Percentiles rank a stretch among this genome's conserved stretches.
These are phyloP conservation scores for Collybiopsis luxurians DNA, from an alignment of 768 basidiomycete genomes.

Conservation along the genomic window DNA sequence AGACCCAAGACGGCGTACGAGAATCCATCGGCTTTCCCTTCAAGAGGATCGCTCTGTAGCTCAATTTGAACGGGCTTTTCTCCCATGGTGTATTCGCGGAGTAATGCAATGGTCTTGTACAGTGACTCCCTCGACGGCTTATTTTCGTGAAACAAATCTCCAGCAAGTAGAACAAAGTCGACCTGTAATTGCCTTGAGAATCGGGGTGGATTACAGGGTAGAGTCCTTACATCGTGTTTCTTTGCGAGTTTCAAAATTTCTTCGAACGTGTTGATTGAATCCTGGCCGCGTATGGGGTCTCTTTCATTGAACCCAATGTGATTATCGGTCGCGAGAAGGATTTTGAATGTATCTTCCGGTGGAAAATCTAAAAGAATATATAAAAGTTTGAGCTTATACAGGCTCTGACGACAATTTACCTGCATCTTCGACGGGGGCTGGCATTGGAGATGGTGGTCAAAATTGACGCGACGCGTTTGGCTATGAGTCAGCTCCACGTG, in stretches of 20 bases:
- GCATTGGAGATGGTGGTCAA: constrained; percentile 15
- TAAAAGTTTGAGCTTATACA: constrained; percentile 4
- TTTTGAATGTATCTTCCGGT: constrained; percentile 66
- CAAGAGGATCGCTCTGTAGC: constrained; percentile 87
- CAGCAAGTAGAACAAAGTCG: constrained; percentile 92
- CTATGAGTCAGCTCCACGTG: neutral
- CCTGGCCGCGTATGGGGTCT: constrained; percentile 92
- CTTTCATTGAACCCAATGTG: constrained; percentile 95
- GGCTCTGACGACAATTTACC: constrained; percentile 26
- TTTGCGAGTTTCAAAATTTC: constrained; percentile 92
- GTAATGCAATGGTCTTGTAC: constrained; percentile 83
- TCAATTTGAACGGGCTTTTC: constrained; percentile 90
- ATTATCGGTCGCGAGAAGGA: constrained; percentile 93
- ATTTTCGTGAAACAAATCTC: constrained; percentile 98
- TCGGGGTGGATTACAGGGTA: neutral
- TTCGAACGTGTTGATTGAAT: constrained; percentile 92
- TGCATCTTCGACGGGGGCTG: constrained; percentile 33
- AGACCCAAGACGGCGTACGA: constrained; percentile 49
- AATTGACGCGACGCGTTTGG: constrained; percentile 5
- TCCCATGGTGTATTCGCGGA: constrained; percentile 88
- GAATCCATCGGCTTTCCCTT: constrained; percentile 83
- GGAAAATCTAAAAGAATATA: constrained; percentile 31
- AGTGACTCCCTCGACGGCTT: constrained; percentile 88
- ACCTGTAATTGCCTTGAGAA: constrained; percentile 51
- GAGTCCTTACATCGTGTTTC: constrained; percentile 70